These are phyloP conservation scores for Penicillium sp. DNA, from an alignment of 2,329 filamentous ascomycete genomes.

Conservation along the genomic window DNA sequence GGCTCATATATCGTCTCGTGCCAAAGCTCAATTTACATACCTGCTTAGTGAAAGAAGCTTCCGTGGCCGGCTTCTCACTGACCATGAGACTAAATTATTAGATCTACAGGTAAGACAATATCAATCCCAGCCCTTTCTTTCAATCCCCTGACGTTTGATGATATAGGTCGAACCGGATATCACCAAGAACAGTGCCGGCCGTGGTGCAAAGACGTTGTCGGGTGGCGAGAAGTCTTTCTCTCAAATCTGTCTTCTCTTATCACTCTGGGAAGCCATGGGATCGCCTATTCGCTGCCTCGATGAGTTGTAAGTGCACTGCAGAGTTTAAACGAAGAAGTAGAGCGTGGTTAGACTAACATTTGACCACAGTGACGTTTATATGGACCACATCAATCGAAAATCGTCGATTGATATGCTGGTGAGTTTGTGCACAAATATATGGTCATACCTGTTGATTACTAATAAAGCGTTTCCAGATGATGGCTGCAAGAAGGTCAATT, in stretches of 20 bases:
- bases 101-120: slow-evolving; percentile 61
- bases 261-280: slow-evolving; percentile 97
- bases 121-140: background rate
- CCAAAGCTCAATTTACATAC: slow-evolving; percentile 81
- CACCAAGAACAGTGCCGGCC: slow-evolving; percentile 66
- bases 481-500: slow-evolving; percentile 78
- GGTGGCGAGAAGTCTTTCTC: slow-evolving; percentile 98
- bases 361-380: slow-evolving; percentile 76
- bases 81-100: slow-evolving; percentile 70
- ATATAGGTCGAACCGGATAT: slow-evolving; percentile 60
- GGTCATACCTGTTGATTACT: background rate
- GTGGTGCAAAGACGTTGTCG: slow-evolving; percentile 86
- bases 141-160: background rate
- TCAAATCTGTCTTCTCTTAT: slow-evolving; percentile 86
- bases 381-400: slow-evolving; percentile 94
- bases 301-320: slow-evolving; percentile 64
- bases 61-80: slow-evolving; percentile 72
- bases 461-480: slow-evolving; percentile 54
- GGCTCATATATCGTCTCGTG: slow-evolving; percentile 76
- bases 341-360: background rate
- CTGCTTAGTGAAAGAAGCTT: slow-evolving; percentile 86
- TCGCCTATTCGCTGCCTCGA: slow-evolving; percentile 91
- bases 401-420: slow-evolving; percentile 93
- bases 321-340: background rate
- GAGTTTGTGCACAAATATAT: slow-evolving; percentile 35